Base-by-base conservation (phyloP, 495 filamentous ascomycete species). In the Penicillium soppii region DNA sequence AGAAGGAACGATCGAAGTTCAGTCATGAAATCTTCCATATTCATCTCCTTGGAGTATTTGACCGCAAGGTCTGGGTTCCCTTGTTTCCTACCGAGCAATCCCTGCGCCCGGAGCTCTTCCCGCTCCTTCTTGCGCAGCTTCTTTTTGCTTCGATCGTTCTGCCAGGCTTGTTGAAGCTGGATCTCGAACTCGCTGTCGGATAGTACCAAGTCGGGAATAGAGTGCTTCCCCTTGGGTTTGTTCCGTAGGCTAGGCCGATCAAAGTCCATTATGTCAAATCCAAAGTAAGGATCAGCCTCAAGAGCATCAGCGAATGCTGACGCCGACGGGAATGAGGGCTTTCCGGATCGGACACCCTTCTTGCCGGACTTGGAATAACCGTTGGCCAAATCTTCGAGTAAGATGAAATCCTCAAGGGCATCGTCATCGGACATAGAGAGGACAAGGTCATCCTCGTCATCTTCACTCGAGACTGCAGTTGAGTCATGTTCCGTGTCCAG, bases 261-360 rank as follows among this genome's bases (percentile, higher is more conserved):
- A 65, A 87, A 88, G 54, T 94, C 90, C 82, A 90, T 90, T 23
- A 94, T 73, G 60, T 96, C 90, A 53, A 96, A 82, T 21, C 81
- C 86, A 55, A 85, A 82, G 58, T 92, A 91, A 2, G 76, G 77
- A 52, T 84, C 76, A 13, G 56, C 54, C 26, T 83, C 78, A 10
- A 83, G 66, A 1, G 83, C 82, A 59, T 92, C 85, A 0, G 86
- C 87, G 50, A 91, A 79, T 10, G 76, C 68, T 13, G 72, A 76
- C 12, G 84, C 86, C 33, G 78, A 82, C 22, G 84, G 78, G 50
- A 83, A 87, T 3, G 50, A 52, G n/a, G 51, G 48, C n/a, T 63
- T 63, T 12, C 54, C 44, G 13, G 20, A 19, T 7, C 39, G 47
- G 6, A 32, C 33, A 4, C 46, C 33, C 23, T 62, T 58, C 19